phyloP scores from a whole-genome alignment of 2,329 filamentous ascomycete species.

The Fusarium sp. region DNA sequence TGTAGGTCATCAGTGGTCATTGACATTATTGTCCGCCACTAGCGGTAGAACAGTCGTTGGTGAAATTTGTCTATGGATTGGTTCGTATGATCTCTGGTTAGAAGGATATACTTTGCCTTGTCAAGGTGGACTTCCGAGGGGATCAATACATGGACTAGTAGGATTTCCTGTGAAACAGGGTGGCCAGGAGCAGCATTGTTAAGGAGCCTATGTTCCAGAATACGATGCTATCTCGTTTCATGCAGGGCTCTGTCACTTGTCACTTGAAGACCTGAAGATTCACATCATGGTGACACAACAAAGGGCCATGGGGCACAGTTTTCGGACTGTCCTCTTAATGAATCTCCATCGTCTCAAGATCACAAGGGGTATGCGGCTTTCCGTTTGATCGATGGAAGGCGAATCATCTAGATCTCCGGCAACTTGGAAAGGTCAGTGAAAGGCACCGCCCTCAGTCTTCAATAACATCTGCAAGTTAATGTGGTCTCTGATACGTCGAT shows the following conservation, averaged over 20 bases:
- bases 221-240: slow-evolving; percentile 24
- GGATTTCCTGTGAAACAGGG: not conserved
- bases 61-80: slow-evolving; percentile 4
- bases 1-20: not conserved
- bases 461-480: not conserved
- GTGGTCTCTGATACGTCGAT: not conserved
- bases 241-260: slow-evolving; percentile 3
- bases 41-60: not conserved
- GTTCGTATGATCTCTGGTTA: not conserved
- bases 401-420: not conserved
- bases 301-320: not conserved
- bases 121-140: slow-evolving; percentile 4
- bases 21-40: not conserved
- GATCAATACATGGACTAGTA: slow-evolving; percentile 16
- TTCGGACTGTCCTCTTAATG: not conserved
- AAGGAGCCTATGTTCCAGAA: not conserved
- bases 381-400: not conserved
- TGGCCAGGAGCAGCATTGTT: not conserved
- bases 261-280: not conserved
- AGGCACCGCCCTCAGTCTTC: not conserved
- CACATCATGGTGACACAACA: not conserved
- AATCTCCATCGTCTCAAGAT: not conserved
- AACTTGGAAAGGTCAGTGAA: not conserved
- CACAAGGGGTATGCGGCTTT: not conserved
- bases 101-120: not conserved